Evolutionary conservation across 2,329 filamentous ascomycete species (phyloP).

Genomic region (Calonectria pseudoturangicola): DNA sequence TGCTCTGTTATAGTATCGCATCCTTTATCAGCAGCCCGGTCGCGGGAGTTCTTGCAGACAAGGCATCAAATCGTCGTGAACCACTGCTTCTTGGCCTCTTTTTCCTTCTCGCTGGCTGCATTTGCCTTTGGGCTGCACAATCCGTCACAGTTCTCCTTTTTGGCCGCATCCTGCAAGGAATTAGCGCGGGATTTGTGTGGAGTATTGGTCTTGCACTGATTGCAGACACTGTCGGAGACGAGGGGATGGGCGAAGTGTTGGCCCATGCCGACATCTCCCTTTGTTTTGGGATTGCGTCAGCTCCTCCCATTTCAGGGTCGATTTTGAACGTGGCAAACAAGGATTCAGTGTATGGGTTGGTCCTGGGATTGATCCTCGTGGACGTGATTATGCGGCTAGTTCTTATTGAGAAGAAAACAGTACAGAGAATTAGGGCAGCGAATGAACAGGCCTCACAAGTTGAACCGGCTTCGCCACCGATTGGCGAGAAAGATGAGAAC

Average conservation of each 20-base stretch:
- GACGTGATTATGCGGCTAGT: slow-evolving; percentile 41
- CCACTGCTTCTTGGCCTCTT: slow-evolving; percentile 35
- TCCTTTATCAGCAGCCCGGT: slow-evolving; percentile 36
- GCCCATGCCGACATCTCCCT: slow-evolving; percentile 41
- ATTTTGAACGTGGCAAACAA: slow-evolving; percentile 34
- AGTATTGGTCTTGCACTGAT: slow-evolving; percentile 43
- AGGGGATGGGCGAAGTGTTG: slow-evolving; percentile 29
- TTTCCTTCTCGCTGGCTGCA: slow-evolving; percentile 33
- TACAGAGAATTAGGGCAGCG: neutral
- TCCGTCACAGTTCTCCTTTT: slow-evolving; percentile 23
- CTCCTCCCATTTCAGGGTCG: slow-evolving; percentile 31
- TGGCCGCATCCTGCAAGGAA: slow-evolving; percentile 37
- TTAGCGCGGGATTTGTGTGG: slow-evolving; percentile 39
- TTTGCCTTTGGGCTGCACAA: slow-evolving; percentile 32
- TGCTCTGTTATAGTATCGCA: slow-evolving; percentile 40
- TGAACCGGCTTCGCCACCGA: neutral
- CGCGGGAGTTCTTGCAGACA: slow-evolving; percentile 39
- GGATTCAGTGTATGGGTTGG: slow-evolving; percentile 34
- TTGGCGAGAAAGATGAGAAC: neutral
- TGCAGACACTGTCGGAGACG: slow-evolving; percentile 34
- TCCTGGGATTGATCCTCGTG: slow-evolving; percentile 34
- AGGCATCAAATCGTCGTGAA: slow-evolving; percentile 30
- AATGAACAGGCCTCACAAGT: neutral
- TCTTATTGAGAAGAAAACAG: slow-evolving; percentile 36
- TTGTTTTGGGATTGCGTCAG: slow-evolving; percentile 35